Evolutionary conservation across 2,329 filamentous ascomycete genomes (phyloP), one percentile per base, ranked within the genome.

Genomic region (Fusarium sp.): DNA sequence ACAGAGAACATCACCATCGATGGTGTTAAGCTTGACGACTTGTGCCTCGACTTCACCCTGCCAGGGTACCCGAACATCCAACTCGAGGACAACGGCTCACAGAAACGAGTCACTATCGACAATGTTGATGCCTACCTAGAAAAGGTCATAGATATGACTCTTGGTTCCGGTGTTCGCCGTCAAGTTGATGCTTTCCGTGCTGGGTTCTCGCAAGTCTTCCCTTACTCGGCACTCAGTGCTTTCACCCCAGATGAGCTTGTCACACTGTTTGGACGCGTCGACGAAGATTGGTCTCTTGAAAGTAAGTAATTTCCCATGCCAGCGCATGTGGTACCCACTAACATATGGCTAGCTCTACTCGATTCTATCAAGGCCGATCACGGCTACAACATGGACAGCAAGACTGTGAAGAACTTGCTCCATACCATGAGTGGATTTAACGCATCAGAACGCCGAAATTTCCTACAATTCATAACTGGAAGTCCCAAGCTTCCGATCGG

Each of bases 311-410:
- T 20, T 32, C 27, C 42, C 8, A 4, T 11, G 10, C 8, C 16
- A 7, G 24, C 29, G 3, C 11, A 10, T 46, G 13, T 34, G 25
- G 41, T 27, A 11, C 4, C 27, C 29, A 12, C 42, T 65, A 55
- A 59, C 22, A 42, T 49, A 67, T 75, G 51, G 75, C 62, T 41
- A 96, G 93, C 96, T 64, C 88, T 99, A 42, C 97, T 97, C 88
- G 96, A 99, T 77, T 98, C 95, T 1, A 95, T 99, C 83, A 99
- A 99, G 83, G 96, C 96, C 29, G 96, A 99, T 75, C 96, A 99
- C 78, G 96, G 96, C 11, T 99, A 93, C 84, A 99, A 98, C 75
- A 96, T 99, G 88, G 96, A 99, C 78, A 98, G 95, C 85, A 93
- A 91, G 83, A 98, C 92, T 76, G 94, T 99, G 49, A 94, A 91